Conservation (phyloP, 2,329 filamentous ascomycete species). For the Penicillium hordei region DNA sequence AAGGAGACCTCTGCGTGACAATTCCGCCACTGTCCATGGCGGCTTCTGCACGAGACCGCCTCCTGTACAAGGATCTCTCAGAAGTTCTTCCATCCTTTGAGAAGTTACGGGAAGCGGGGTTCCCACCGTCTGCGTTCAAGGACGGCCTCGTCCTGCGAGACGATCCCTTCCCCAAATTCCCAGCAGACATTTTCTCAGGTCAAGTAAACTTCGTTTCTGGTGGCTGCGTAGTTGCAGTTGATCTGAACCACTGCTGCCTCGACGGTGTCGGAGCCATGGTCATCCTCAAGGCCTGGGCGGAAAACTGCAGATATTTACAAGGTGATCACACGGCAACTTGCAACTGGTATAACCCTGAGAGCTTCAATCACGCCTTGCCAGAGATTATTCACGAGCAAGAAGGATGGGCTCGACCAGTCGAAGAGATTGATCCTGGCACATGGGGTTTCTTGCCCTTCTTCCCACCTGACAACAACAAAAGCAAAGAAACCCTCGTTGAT, state of each 20-base stretch:
- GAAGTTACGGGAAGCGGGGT: neutral
- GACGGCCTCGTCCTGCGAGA: neutral
- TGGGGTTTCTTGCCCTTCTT: neutral
- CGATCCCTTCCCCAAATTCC: neutral
- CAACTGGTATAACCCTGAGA: neutral
- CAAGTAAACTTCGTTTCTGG: neutral
- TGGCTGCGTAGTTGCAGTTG: neutral
- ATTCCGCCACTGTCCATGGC: neutral
- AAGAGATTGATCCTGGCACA: neutral
- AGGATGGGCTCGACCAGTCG: neutral
- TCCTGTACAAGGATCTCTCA: neutral
- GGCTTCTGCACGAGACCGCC: neutral
- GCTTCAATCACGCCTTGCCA: neutral
- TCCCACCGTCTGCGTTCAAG: neutral
- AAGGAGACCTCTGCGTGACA: neutral
- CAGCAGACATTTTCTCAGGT: neutral
- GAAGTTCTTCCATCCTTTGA: neutral
- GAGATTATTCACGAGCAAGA: neutral
- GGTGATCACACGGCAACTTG: neutral
- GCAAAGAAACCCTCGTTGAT: neutral
- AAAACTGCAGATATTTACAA: neutral
- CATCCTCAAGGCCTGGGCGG: neutral
- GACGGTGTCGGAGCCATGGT: neutral
- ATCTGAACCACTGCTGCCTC: neutral
- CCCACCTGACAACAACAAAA: neutral